phyloP scores from a whole-genome alignment of 1,284 basidiomycete genomes.

The Golubevia pallescens region DNA sequence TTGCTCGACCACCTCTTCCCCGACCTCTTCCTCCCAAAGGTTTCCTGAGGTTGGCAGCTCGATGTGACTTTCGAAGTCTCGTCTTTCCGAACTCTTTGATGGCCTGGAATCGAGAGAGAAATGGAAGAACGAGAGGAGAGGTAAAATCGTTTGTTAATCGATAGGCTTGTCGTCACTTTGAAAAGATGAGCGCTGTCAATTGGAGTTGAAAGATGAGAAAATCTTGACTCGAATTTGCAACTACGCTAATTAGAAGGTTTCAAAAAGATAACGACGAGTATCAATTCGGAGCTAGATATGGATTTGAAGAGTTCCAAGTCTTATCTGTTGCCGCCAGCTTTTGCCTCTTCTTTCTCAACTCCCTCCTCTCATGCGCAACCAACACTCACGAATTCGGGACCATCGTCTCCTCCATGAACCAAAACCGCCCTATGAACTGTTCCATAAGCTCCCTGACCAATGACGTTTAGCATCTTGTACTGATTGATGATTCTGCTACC shows the following conservation, averaged over 20 bases:
- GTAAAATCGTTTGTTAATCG: no score
- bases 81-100: constrained; percentile 63
- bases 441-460: constrained; percentile 54
- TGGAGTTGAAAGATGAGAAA: constrained; percentile 5
- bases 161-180: no score
- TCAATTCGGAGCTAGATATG: no score
- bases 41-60: constrained; percentile 23
- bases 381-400: constrained; percentile 14
- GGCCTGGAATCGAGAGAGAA: constrained; percentile 9
- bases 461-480: constrained; percentile 48
- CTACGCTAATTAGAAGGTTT: no score
- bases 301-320: not conserved
- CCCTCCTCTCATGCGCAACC: no score
- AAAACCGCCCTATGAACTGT: constrained; percentile 44
- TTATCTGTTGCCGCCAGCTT: not conserved
- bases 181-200: no score
- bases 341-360: not conserved
- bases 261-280: no score
- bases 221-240: no score
- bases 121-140: not conserved
- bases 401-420: constrained; percentile 19
- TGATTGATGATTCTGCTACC: constrained; percentile 59
- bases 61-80: constrained; percentile 38
- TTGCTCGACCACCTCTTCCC: constrained; percentile 6
- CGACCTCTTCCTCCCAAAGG: not conserved